These are phyloP conservation scores for Pseudogymnoascus verrucosus DNA, from an alignment of 2,329 filamentous ascomycete species.

Conservation along the genomic window DNA sequence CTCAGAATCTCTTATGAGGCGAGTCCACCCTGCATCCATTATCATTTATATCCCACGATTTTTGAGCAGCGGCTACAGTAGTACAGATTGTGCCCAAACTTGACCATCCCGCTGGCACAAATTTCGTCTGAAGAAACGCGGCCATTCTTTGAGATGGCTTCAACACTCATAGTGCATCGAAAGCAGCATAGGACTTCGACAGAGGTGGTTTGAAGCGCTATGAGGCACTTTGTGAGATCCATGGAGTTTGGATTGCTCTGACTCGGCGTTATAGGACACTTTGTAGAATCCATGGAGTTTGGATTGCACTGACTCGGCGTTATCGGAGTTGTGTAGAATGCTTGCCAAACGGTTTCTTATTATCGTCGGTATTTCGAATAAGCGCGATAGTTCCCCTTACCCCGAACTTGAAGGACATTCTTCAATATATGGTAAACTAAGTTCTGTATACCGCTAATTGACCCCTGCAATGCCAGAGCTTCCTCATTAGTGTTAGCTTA, in stretches of 20 bases:
- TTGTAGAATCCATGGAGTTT: background rate
- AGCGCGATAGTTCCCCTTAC: no score
- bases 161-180: slow-evolving; percentile 51
- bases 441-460: background rate
- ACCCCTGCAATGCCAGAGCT: background rate
- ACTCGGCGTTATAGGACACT: no score
- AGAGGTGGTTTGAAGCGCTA: slow-evolving; percentile 11
- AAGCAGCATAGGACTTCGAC: slow-evolving; percentile 56
- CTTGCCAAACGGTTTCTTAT: background rate
- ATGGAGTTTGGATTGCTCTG: no score
- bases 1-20: background rate
- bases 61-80: slow-evolving; percentile 57
- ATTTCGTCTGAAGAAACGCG: slow-evolving; percentile 44
- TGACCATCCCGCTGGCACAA: slow-evolving; percentile 52
- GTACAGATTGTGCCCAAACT: slow-evolving; percentile 57
- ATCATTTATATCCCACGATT: slow-evolving; percentile 50
- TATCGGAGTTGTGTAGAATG: background rate
- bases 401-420: background rate
- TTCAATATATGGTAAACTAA: background rate
- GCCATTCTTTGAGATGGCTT: slow-evolving; percentile 40
- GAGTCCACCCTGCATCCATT: slow-evolving; percentile 29
- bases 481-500: background rate
- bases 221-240: no score
- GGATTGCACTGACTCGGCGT: background rate
- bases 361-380: background rate